These are phyloP conservation scores for Ceratocystis diversiconidia DNA, from an alignment of 2,329 filamentous ascomycete genomes.

Conservation along the genomic window DNA sequence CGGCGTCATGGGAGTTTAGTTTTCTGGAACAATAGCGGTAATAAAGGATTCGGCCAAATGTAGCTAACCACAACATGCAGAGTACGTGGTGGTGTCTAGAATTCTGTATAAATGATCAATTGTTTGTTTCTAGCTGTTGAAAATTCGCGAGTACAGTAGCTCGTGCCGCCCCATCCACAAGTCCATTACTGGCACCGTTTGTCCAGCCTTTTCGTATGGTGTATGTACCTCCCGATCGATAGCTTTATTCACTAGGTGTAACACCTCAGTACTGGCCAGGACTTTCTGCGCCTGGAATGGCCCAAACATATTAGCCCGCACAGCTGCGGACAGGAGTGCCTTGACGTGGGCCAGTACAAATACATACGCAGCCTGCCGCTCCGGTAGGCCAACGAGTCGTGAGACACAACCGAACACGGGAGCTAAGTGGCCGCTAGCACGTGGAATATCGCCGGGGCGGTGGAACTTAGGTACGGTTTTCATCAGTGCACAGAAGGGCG, in stretches of 20 bases:
- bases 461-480: slow-evolving; percentile 51
- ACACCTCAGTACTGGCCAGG: slow-evolving; percentile 47
- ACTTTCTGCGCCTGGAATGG: slow-evolving; percentile 67
- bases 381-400: slow-evolving; percentile 42
- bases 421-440: slow-evolving; percentile 48
- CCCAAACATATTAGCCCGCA: slow-evolving; percentile 63
- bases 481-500: slow-evolving; percentile 55
- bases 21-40: neutral
- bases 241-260: slow-evolving; percentile 41
- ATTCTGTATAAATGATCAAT: neutral
- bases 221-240: slow-evolving; percentile 47
- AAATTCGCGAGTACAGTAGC: slow-evolving; percentile 70
- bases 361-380: slow-evolving; percentile 54
- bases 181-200: slow-evolving; percentile 65
- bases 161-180: slow-evolving; percentile 74
- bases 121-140: slow-evolving; percentile 49
- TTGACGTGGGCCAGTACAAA: slow-evolving; percentile 66
- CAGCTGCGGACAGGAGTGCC: slow-evolving; percentile 60
- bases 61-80: slow-evolving; percentile 19
- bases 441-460: slow-evolving; percentile 44
- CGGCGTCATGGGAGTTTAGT: slow-evolving; percentile 14
- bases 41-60: neutral
- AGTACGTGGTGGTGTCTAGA: slow-evolving; percentile 22
- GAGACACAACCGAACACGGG: slow-evolving; percentile 58
- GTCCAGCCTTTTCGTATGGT: slow-evolving; percentile 51